These are phyloP conservation scores for Osmanthus fragrans DNA, from an alignment of 257 asterid species.

Conservation along the genomic window DNA sequence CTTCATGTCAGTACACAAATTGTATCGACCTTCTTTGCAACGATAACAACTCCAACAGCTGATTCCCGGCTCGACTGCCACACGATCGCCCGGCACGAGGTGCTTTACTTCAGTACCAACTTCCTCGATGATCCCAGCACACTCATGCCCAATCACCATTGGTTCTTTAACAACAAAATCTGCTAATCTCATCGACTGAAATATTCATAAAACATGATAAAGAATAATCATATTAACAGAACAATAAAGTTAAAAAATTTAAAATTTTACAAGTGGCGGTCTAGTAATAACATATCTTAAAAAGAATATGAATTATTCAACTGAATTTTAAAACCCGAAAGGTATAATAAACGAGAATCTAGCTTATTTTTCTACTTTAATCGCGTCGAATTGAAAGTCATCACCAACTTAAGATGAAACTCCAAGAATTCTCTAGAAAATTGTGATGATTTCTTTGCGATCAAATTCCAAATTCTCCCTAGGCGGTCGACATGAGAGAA, in stretches of 20 bases:
- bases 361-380: too few species aligned
- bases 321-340: background rate
- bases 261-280: too few species aligned
- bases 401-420: too few species aligned
- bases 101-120: conserved; percentile 68
- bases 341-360: too few species aligned
- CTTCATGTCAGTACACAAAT: conserved; percentile 92
- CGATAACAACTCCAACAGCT: conserved; percentile 74
- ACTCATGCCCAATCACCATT: conserved; percentile 96
- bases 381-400: too few species aligned
- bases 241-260: background rate
- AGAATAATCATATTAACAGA: background rate
- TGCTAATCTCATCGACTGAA: conserved; percentile 70
- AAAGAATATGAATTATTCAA: background rate
- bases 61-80: conserved; percentile 87
- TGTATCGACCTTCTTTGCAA: conserved; percentile 84
- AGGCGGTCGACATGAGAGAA: too few species aligned
- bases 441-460: too few species aligned
- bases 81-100: conserved; percentile 73
- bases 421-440: too few species aligned
- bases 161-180: conserved; percentile 86
- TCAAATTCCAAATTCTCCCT: too few species aligned
- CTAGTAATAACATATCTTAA: background rate
- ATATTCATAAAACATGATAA: conserved; percentile 1
- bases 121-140: conserved; percentile 87